These are phyloP conservation scores for Cicer cuneatum DNA, from an alignment of 306 rosid species.

Conservation along the genomic window DNA sequence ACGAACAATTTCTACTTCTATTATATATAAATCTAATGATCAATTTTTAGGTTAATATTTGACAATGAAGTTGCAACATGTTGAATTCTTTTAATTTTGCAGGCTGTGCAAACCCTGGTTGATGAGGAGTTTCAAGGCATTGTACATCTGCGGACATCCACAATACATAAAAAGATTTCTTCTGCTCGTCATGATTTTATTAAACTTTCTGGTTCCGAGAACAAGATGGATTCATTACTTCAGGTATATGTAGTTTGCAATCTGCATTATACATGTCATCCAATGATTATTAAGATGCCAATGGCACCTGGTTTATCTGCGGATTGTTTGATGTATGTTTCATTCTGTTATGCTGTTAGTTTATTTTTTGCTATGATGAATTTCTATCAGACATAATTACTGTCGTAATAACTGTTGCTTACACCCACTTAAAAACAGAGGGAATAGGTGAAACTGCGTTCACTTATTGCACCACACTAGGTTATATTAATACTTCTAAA, in stretches of 20 bases:
- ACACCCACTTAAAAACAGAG: conserved; percentile 25
- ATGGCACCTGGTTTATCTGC: not conserved
- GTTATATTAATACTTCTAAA: not conserved
- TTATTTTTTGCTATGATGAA: conserved; percentile 15
- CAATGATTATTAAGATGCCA: conserved; percentile 4
- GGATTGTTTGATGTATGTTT: conserved; percentile 22
- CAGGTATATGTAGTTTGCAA: conserved; percentile 60
- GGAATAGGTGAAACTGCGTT: not conserved
- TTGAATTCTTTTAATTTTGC: conserved; percentile 50
- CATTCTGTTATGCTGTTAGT: conserved; percentile 15
- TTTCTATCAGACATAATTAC: not conserved
- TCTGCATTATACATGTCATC: conserved; percentile 24
- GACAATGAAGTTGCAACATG: not conserved
- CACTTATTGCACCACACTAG: not conserved
- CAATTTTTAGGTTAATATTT: conserved; percentile 26
- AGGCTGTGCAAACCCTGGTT: conserved; percentile 90
- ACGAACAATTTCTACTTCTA: not conserved
- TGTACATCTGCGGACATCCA: conserved; percentile 84
- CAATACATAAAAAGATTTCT: conserved; percentile 87
- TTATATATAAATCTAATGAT: conserved; percentile 1
- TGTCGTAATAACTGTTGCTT: not conserved
- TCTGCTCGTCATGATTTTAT: conserved; percentile 96
- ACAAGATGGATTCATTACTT: conserved; percentile 89
- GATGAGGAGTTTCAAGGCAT: conserved; percentile 97
- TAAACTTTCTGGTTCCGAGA: conserved; percentile 85